Evolutionary conservation across 805 yeast genomes (phyloP).

Genomic region (Pichia phayaonensis): DNA sequence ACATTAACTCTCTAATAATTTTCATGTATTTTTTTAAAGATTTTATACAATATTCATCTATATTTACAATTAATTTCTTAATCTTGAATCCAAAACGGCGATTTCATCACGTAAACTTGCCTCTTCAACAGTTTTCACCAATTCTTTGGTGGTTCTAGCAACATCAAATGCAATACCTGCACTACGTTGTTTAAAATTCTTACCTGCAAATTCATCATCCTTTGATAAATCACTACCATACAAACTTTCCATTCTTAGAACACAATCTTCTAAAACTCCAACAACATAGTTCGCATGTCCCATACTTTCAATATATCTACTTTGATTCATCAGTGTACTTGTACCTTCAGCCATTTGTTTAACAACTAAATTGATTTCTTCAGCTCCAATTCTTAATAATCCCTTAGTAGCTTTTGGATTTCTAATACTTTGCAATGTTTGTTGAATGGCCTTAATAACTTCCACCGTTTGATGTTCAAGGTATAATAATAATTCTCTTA

Average conservation of each 20-base stretch:
- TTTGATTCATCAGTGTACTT: conserved; percentile 77
- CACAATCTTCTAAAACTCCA: conserved; percentile 76
- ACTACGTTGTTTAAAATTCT: conserved; percentile 82
- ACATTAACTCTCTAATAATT: not conserved
- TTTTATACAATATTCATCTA: not conserved
- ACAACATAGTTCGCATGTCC: conserved; percentile 92
- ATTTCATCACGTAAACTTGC: conserved; percentile 85
- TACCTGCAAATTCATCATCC: conserved; percentile 69
- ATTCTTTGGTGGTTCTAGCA: conserved; percentile 92
- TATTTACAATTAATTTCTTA: conserved; percentile 18
- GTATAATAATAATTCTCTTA: conserved; percentile 74
- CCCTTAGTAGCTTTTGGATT: conserved; percentile 71
- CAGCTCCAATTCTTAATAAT: conserved; percentile 61
- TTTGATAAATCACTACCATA: conserved; percentile 37
- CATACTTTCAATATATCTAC: conserved; percentile 73
- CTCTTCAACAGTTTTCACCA: conserved; percentile 93
- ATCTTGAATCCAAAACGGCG: conserved; percentile 66
- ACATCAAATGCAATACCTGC: conserved; percentile 96
- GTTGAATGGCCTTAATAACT: conserved; percentile 84
- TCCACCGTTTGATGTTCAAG: conserved; percentile 90
- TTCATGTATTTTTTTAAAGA: not conserved
- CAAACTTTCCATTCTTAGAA: conserved; percentile 69
- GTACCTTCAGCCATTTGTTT: conserved; percentile 88
- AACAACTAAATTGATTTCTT: conserved; percentile 71
- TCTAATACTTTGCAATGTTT: conserved; percentile 67